Base-by-base conservation (phyloP, 1,139 yeast genomes). In the Hyphopichia fennica region DNA sequence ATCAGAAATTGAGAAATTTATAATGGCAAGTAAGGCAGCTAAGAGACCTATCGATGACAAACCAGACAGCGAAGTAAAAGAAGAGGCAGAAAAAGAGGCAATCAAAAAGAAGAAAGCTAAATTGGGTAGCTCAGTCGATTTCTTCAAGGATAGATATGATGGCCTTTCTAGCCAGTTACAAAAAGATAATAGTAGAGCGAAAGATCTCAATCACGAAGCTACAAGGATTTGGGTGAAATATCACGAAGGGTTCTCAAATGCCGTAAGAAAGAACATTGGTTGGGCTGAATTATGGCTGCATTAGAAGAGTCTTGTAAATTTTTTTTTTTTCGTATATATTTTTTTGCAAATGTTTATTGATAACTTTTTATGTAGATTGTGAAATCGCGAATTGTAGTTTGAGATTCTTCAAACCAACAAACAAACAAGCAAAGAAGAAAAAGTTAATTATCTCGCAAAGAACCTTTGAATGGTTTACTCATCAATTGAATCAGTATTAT, bases 221-320 rank as follows among this genome's bases (percentile, higher is more conserved):
- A 44, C 58, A 7, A 71, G 86, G 47, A 85, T 89, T 7, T 93
- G 98, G 98, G 87, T 93, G 14, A 91, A 87, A 57, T 91, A 84
- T 56, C 87, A 87, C 50, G 98, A 91, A 62, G 98, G 99, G 1
- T 91, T 87, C 54, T 87, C 96, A 8, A 87, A 91, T 62, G 99
- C 99, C 0, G 98, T 93, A 1, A 69, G 96, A 33, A 89, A 89
- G 54, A 86, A 84, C 44, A 81, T 91, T 25, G 78, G 84, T 7
- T 93, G 98, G 97, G 62, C 68, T 4, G 87, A 83, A 44, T 61
- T 90, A 28, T 89, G 86, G 86, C 25, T 34, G 30, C 19, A n/a
- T 14, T 28, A 10, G 14, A 7, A 27, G 8, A 13, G 4, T 13
- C 14, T 11, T 27, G 29, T 7, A 27, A 27, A 11, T 4, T 27